Conservation (phyloP, 768 basidiomycete species). For the Kwoniella dejecticola region DNA sequence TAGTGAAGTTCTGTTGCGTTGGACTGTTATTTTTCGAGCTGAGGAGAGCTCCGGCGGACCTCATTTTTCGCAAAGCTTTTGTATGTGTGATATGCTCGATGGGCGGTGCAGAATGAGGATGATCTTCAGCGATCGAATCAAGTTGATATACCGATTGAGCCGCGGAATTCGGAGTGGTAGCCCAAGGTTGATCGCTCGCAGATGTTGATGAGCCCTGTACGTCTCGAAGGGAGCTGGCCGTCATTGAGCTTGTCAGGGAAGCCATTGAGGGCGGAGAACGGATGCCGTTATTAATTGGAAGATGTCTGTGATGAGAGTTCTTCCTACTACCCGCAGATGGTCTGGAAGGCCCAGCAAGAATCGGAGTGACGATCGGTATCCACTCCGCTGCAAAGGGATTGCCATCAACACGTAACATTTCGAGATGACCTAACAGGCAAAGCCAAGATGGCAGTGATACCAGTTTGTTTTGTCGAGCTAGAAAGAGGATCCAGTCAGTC, state of each 20-base stretch:
- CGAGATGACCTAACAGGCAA: slow-evolving; percentile 75
- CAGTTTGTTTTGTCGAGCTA: slow-evolving; percentile 83
- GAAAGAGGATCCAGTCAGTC: slow-evolving; percentile 53
- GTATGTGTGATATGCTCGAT: slow-evolving; percentile 1
- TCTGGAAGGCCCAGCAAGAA: slow-evolving; percentile 60
- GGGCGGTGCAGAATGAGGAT: slow-evolving; percentile 28
- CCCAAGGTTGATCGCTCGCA: slow-evolving; percentile 11
- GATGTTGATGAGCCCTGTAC: background rate
- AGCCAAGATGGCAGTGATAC: slow-evolving; percentile 92
- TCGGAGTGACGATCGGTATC: slow-evolving; percentile 82
- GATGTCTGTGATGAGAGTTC: slow-evolving; percentile 18
- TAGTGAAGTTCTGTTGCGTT: slow-evolving; percentile 1
- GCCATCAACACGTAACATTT: slow-evolving; percentile 86
- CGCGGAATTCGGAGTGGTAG: slow-evolving; percentile 22
- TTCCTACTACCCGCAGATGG: background rate
- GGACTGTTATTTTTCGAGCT: slow-evolving; percentile 17
- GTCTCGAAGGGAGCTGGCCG: slow-evolving; percentile 31
- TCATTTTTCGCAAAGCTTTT: slow-evolving; percentile 39
- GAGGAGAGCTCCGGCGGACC: slow-evolving; percentile 43
- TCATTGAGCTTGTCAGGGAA: slow-evolving; percentile 27
- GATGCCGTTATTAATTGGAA: slow-evolving; percentile 21
- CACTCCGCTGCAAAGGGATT: slow-evolving; percentile 96
- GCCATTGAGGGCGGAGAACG: slow-evolving; percentile 22
- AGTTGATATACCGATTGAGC: slow-evolving; percentile 28
- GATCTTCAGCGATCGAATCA: slow-evolving; percentile 36